Evolutionary conservation across 495 filamentous ascomycete genomes (phyloP).

Genomic region (Lepidopterella palustris): DNA sequence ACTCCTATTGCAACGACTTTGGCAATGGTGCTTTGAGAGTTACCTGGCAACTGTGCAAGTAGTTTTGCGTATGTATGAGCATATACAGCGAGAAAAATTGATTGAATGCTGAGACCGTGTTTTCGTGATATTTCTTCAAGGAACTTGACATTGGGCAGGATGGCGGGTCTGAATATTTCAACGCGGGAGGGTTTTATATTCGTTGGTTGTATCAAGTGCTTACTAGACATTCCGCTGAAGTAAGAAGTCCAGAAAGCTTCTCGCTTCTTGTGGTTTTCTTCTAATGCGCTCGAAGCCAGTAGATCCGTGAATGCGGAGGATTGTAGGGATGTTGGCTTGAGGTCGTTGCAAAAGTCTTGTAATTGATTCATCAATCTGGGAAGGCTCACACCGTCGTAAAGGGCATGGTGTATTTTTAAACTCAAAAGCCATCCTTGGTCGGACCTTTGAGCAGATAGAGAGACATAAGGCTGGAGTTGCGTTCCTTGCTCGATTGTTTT

Average conservation of each 20-base stretch:
- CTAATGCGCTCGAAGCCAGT: constrained; percentile 26
- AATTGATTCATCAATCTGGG: constrained; percentile 44
- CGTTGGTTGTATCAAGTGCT: constrained; percentile 8
- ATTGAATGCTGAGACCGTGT: constrained; percentile 43
- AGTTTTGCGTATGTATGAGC: constrained; percentile 39
- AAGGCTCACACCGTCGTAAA: constrained; percentile 56
- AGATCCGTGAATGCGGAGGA: constrained; percentile 26
- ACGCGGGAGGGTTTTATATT: constrained; percentile 6
- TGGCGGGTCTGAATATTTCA: constrained; percentile 39
- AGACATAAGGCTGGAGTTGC: constrained; percentile 26
- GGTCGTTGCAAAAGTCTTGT: constrained; percentile 35
- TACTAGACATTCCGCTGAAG: constrained; percentile 31
- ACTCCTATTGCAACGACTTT: constrained; percentile 46
- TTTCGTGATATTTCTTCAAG: constrained; percentile 35
- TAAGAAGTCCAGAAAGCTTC: constrained; percentile 52
- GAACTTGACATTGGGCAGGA: constrained; percentile 12
- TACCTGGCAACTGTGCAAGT: background rate
- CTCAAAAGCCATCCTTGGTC: constrained; percentile 31
- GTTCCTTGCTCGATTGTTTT: constrained; percentile 20
- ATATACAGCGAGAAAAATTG: constrained; percentile 45
- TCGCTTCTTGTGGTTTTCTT: constrained; percentile 20
- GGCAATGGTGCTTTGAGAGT: background rate
- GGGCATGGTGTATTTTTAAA: constrained; percentile 55
- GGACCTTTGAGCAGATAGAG: constrained; percentile 29
- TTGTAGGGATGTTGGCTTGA: background rate